Evolutionary conservation across 164 flowering plant species (phyloP).

Genomic region (Chimonanthus praecox): DNA sequence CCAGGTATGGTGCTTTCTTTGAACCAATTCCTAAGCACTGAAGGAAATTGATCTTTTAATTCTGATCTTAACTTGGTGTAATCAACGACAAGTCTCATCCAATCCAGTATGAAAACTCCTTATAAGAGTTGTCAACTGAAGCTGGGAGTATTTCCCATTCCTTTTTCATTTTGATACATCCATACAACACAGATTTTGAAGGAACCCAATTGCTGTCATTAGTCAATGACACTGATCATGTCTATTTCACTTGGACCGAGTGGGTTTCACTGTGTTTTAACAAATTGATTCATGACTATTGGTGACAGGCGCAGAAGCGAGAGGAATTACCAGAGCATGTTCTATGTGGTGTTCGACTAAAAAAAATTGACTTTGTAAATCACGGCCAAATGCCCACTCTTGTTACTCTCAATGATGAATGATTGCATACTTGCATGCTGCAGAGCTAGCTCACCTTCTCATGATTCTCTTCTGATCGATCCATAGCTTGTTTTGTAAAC

Average conservation of each 20-base stretch:
- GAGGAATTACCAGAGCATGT: conserved; percentile 90
- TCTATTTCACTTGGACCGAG: neutral
- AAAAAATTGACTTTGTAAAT: conserved; percentile 72
- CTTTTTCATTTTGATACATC: neutral
- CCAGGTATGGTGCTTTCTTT: conserved; percentile 46
- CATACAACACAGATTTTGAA: neutral
- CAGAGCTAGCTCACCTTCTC: neutral
- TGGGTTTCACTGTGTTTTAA: neutral
- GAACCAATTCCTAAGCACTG: neutral
- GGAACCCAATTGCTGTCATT: neutral
- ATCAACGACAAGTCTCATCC: neutral
- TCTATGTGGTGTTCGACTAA: conserved; percentile 70
- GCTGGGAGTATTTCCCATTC: neutral
- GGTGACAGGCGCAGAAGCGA: conserved; percentile 75
- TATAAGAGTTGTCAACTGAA: neutral
- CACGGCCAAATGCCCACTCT: conserved; percentile 80
- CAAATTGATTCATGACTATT: neutral
- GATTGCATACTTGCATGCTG: neutral
- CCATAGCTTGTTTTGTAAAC: neutral
- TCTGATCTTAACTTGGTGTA: neutral
- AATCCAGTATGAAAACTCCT: neutral
- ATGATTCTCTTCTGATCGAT: neutral
- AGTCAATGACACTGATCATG: neutral
- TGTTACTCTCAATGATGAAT: conserved; percentile 33
- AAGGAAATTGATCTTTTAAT: neutral